A percentile compares a stretch with the other conserved stretches of the same genome.
Conservation (phyloP, 1,284 basidiomycete genomes). For the Exobasidium rhododendri region DNA sequence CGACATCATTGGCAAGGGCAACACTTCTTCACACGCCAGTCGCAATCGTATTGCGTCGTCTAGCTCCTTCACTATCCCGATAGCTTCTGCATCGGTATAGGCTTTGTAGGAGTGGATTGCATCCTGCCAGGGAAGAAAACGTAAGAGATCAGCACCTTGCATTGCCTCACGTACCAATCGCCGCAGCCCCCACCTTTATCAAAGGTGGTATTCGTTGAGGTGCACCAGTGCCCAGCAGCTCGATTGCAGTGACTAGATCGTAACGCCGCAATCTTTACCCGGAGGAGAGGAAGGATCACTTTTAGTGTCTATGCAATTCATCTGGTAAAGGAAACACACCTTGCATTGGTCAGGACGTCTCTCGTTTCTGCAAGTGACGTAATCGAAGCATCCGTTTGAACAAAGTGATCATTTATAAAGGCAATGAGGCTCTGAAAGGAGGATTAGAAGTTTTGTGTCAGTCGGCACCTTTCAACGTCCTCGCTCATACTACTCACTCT, state of each 20-base stretch:
- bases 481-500: slow-evolving; percentile 15
- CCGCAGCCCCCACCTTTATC: background rate
- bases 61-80: slow-evolving; percentile 67
- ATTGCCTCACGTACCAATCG: background rate
- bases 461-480: background rate
- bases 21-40: slow-evolving; percentile 57
- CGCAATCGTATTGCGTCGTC: slow-evolving; percentile 74
- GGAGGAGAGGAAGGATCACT: background rate
- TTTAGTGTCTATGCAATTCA: background rate
- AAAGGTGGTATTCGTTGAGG: background rate
- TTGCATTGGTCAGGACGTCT: slow-evolving; percentile 2
- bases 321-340: too few relatives aligned
- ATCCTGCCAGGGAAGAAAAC: slow-evolving; percentile 39
- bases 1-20: slow-evolving; percentile 57
- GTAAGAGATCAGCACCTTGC: background rate
- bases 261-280: slow-evolving; percentile 1
- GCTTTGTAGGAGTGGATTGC: slow-evolving; percentile 61
- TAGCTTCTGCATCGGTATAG: slow-evolving; percentile 66
- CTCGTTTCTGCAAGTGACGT: slow-evolving; percentile 36
- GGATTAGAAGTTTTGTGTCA: slow-evolving; percentile 1
- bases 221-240: background rate
- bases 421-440: slow-evolving; percentile 9
- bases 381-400: slow-evolving; percentile 13
- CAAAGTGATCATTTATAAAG: slow-evolving; percentile 13
- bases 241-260: slow-evolving; percentile 9